Base-by-base conservation (phyloP, 139 green algal species). In the Marvania coccoides region DNA sequence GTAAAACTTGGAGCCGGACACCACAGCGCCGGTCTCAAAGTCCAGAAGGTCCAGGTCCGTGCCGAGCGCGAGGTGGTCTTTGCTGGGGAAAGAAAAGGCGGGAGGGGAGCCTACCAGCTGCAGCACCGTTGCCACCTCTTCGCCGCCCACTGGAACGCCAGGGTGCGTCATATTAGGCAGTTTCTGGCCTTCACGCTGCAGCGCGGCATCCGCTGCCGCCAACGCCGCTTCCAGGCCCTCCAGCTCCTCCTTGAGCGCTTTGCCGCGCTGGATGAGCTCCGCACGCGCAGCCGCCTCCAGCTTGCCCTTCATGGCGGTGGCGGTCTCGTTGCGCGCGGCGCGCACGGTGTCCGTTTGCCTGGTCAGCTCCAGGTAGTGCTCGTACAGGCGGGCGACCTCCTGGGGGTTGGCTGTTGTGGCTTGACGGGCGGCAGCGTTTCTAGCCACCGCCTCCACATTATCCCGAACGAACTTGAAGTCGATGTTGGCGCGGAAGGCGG, bases 131-230 rank as follows among this genome's bases (percentile, higher is more conserved):
- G 89, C 83, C 5, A 75, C 45, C 34, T 95, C 89, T 53, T 98
- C 93, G 1, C 83, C 90, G 24, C 91, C 92, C 1, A 88, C 36
- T 0, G 94, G 93, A 31, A 87, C 67, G 13, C 61, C 71, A 82
- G 4, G 81, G 74, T 99, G 94, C 15, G 90, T 95, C 29, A 90
- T 15, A 83, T 99, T 99, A 33, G 94, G 94, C 9, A 99, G 70
- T 13, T 75, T 74, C 73, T 98, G 91, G 0, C 83, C 94, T 68
- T 98, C 92, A 0, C 51, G 40, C 77, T 99, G 94, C 76, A 99
- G 75, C 37, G 67, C 63, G 6, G 71, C 71, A 53, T 96, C 83
- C 8, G 91, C 57, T 51, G 73, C 47, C 15, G 34, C 40, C 7
- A 93, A 58, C 36, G 63, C 42, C 34, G 69, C 69, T 65, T 98